A percentile compares a stretch with the other conserved stretches of the same genome.
Conservation (phyloP, 2,329 filamentous ascomycete genomes). For the Arthrobotrys sinensis region DNA sequence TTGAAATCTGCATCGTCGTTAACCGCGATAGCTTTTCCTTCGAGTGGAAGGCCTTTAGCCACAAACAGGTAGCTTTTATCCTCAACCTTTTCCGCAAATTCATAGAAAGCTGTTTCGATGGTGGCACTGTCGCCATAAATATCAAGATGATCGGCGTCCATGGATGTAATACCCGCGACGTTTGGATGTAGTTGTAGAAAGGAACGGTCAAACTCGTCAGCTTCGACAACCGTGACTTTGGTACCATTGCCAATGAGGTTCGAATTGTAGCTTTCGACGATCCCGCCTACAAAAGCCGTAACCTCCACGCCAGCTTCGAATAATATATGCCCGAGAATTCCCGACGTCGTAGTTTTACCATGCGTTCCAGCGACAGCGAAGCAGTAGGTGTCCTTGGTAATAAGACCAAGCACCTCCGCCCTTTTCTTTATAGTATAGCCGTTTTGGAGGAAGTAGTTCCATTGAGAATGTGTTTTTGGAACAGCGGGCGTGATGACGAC, state of each 20-base stretch:
- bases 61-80: neutral
- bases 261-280: constrained; percentile 24
- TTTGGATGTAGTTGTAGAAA: constrained; percentile 15
- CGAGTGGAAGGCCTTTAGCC: neutral
- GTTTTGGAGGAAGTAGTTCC: constrained; percentile 9
- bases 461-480: constrained; percentile 2
- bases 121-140: constrained; percentile 10
- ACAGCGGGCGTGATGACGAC: constrained; percentile 8
- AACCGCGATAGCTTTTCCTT: neutral
- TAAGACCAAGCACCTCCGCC: constrained; percentile 16
- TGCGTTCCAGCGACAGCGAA: constrained; percentile 20
- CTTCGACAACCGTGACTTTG: constrained; percentile 17
- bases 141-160: constrained; percentile 22
- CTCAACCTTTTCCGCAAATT: constrained; percentile 10
- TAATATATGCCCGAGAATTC: constrained; percentile 23
- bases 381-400: constrained; percentile 25
- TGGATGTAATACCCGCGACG: constrained; percentile 10
- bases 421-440: neutral
- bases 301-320: constrained; percentile 15
- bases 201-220: constrained; percentile 17
- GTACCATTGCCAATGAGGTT: constrained; percentile 21
- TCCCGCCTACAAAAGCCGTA: constrained; percentile 14
- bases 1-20: constrained; percentile 2
- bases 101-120: neutral
- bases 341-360: constrained; percentile 19